Base-by-base conservation (phyloP, 352 stramenopile species). In the Phytophthora pluvialis region DNA sequence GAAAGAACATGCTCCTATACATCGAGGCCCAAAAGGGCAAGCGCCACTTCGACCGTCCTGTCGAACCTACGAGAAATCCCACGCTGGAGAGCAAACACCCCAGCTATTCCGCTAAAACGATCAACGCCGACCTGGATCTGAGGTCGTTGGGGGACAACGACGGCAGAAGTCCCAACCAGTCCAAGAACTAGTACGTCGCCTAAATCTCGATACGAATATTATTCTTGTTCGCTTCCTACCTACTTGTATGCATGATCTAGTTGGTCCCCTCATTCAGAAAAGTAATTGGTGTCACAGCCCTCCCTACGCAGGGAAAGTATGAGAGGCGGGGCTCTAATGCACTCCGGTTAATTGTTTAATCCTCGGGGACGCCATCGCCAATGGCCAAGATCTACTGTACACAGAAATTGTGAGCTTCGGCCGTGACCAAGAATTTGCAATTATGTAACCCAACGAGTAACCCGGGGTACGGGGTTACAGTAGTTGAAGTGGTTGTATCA, bases 1-100 rank as follows among this genome's bases (percentile, higher is more conserved):
- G 84, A 33, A 90, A 81, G 65, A 90, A 83, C 47, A 89, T 85
- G 82, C 64, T 90, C 13, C 55, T 93, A 38, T 93, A 93, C 54
- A 83, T 93, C 52, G 79, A 89, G 16, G 67, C 67, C 3, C 77
- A 84, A 1, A 83, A 78, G 62, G 84, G 82, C 44, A 91, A 91
- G 57, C 83, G 80, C 28, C 84, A 91, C 57, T 80, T 73, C 35
- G 15, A 53, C 8, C 49, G 50, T 9, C 29, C 40, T 26, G 46
- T 35, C 8, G 49, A 57, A 8, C 3, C 46, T 36, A 21, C 52
- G 5, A 39, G 3, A 44, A 31, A 56, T 16, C 26, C 29, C n/a
- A 44, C n/a, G 9, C 45, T 55, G 10, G 38, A 40, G 11, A 25
- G 44, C 49, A 50, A 33, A 12, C 4, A 12, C 18, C 1, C 26